Evolutionary conservation across 768 basidiomycete genomes (phyloP).

Genomic region (Leccinellum albellum): DNA sequence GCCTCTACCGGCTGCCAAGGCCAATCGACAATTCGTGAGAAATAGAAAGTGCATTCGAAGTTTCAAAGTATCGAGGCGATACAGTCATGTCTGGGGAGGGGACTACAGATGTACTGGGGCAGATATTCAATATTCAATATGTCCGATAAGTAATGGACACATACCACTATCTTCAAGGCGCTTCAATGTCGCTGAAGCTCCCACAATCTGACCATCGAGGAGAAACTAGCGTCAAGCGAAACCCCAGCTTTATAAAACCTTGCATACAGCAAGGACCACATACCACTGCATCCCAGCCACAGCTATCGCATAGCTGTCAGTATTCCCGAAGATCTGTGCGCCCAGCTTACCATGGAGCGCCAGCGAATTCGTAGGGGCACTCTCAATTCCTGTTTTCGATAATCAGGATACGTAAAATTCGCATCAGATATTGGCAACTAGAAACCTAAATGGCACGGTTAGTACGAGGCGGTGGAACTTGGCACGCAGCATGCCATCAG

Average conservation of each 20-base stretch:
- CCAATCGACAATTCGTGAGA: conserved; percentile 11
- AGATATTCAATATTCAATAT: not conserved
- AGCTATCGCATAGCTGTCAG: conserved; percentile 2
- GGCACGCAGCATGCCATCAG: not conserved
- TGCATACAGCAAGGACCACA: conserved; percentile 18
- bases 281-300: conserved; percentile 6
- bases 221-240: not conserved
- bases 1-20: conserved; percentile 1
- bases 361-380: not conserved
- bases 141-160: not conserved
- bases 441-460: not conserved
- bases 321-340: not conserved
- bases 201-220: not conserved
- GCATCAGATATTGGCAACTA: not conserved
- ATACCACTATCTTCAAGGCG: not conserved
- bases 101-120: not conserved
- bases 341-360: not conserved
- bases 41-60: not conserved
- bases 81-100: not conserved
- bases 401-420: not conserved
- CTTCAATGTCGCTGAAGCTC: not conserved
- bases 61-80: not conserved
- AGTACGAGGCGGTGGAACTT: not conserved
- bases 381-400: not conserved
- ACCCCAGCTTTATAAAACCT: not conserved